These are phyloP conservation scores for Acacia acuminata DNA, from an alignment of 306 rosid species.

Conservation along the genomic window DNA sequence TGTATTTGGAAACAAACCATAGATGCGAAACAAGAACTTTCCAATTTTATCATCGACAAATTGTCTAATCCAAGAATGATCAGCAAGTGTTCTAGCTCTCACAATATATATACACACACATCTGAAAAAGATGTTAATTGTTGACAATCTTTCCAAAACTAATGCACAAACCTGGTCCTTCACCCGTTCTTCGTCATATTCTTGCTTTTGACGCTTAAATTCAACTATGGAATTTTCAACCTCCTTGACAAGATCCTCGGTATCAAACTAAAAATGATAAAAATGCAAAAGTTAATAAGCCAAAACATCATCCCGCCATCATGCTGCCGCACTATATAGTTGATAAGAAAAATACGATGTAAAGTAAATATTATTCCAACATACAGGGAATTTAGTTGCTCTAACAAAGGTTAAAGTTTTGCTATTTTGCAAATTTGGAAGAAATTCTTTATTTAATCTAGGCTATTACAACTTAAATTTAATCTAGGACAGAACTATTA, in stretches of 20 bases:
- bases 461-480: background rate
- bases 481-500: too few relatives aligned
- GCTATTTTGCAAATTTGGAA: background rate
- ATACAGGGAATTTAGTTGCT: background rate
- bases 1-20: background rate
- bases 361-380: background rate
- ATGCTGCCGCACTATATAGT: background rate
- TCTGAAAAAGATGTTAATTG: background rate
- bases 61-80: background rate
- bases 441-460: background rate
- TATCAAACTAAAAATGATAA: constrained; percentile 58
- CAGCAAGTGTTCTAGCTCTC: background rate
- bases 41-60: background rate
- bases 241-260: constrained; percentile 84
- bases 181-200: constrained; percentile 86
- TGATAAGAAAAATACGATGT: background rate
- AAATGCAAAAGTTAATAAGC: constrained; percentile 14
- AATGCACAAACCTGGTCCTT: constrained; percentile 68
- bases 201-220: constrained; percentile 80
- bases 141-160: constrained; percentile 21
- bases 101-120: background rate
- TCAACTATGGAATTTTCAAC: constrained; percentile 86
- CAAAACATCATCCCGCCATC: constrained; percentile 11
- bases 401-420: background rate
- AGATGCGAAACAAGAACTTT: background rate